These are phyloP conservation scores for Colletotrichum lupini DNA, from an alignment of 2,329 filamentous ascomycete genomes.

Conservation along the genomic window DNA sequence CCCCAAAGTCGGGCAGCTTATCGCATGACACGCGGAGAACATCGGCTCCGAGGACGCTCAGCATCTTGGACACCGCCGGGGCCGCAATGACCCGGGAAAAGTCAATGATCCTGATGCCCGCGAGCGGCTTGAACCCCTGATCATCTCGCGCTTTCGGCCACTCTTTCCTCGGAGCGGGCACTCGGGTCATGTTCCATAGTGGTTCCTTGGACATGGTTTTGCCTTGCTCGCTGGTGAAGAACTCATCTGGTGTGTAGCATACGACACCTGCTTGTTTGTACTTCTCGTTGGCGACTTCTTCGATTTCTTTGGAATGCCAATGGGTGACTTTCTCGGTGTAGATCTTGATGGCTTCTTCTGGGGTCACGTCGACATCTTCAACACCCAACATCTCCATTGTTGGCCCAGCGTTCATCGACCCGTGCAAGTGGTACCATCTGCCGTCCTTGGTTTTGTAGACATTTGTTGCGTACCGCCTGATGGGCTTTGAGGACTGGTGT, in stretches of 20 bases:
- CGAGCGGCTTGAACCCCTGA: conserved; percentile 41
- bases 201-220: conserved; percentile 40
- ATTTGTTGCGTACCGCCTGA: conserved; percentile 46
- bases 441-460: conserved; percentile 48
- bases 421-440: conserved; percentile 49
- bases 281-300: conserved; percentile 46
- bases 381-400: conserved; percentile 47
- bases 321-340: conserved; percentile 39
- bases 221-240: conserved; percentile 42
- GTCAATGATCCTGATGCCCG: conserved; percentile 47
- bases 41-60: conserved; percentile 46
- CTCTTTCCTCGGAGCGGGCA: conserved; percentile 7
- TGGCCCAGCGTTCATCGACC: conserved; percentile 44
- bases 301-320: conserved; percentile 43
- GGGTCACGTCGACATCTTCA: conserved; percentile 37
- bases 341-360: conserved; percentile 43
- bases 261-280: conserved; percentile 46
- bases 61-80: conserved; percentile 45
- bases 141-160: conserved; percentile 39
- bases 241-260: conserved; percentile 47
- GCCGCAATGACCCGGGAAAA: conserved; percentile 40
- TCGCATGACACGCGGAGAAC: conserved; percentile 40
- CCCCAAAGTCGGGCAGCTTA: conserved; percentile 43
- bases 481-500: conserved; percentile 38
- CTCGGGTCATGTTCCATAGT: conserved; percentile 36